Base-by-base conservation (phyloP, 352 stramenopile genomes). In the Pythium scleroteichum region DNA sequence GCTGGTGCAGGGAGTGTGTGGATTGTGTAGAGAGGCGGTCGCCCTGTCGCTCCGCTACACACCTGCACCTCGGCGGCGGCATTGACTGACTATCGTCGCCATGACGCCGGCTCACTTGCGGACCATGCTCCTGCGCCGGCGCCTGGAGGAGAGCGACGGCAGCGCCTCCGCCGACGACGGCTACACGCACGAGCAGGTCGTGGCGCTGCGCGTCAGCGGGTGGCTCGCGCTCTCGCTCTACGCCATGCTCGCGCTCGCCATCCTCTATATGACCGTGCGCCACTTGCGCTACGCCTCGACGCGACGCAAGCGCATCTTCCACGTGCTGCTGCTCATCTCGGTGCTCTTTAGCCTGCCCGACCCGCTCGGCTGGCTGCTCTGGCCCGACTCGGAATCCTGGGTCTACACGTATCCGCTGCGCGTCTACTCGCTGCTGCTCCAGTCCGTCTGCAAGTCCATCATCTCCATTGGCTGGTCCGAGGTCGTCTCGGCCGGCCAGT, bases 381-480 rank as follows among this genome's bases (percentile, higher is more conserved):
- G 66, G 54, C 84, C 86, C 7, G 72, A 75, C n/a, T 73, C 64
- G 46, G 68, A 87, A 62, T 71, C 47, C 42, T 95, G 86, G 86
- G 62, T 89, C 49, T 59, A 62, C 60, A 80, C 74, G 55, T 92
- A 91, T 65, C 41, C 88, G 24, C 70, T 86, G 58, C 77, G 76
- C 16, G 64, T 91, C 40, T 91, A 87, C 64, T 68, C 74, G 23
- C 62, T 91, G 58, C 61, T 93, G 56, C 68, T 92, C 20, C 78
- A 92, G 59, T 87, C 71, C 49, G 76, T 85, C 26, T 90, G 82
- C 74, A 92, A 94, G 63, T 90, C 80, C 22, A 90, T 92, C 59
- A 69, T 95, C 53, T 83, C 82, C 24, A 72, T 95, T 40, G 83
- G 71, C 51, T 95, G 86, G 86, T 81, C 82, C 41, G 79, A 86